Evolutionary conservation across 1,284 basidiomycete genomes (phyloP), one percentile per base, ranked within the genome.

Genomic region (Irpex rosettiformis): DNA sequence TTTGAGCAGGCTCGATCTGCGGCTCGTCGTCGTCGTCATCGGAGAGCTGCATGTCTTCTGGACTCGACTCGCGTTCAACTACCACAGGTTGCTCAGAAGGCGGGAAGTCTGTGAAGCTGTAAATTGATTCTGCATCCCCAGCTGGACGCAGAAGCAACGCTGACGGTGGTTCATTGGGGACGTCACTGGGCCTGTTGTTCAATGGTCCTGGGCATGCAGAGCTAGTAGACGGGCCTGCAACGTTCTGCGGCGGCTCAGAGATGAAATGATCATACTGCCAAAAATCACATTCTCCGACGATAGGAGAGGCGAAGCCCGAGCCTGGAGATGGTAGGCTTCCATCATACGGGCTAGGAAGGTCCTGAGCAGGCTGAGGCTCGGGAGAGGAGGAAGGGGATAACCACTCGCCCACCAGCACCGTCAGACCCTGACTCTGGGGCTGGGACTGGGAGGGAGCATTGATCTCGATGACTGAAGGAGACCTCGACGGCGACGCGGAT

Each of bases 401-500:
- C 58, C 58, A 60, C n/a, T 56, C 55, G 24, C 56, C 56, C 16
- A 16, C 16, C 30, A 60, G 51, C 16, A 59, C 54, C 30, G 40
- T 43, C 33, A 16, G 10, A 33, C 8, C 30, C 30, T 33, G 30
- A 33, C 48, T 22, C n/a, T 54, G 45, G 29, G 24, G 27, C 5
- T 43, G 16, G 10, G 48, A 27, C 48, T 49, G 48, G 11, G 48
- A 49, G 10, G 48, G 48, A 27, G 48, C 48, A 18, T 49, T 6
- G 11, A 49, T 13, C 48, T 49, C 48, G 10, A 49, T 28, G 6
- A 47, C 55, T 24, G 53, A 54, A 8, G 53, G 29, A 8, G 57
- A 58, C 52, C 52, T 49, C 48, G 48, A 49, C 25, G 58, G 59
- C 22, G 59, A 60, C 11, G 30, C 22, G 13, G 59, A 56, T n/a